Evolutionary conservation across 2,329 filamentous ascomycete genomes (phyloP).

Genomic region (Cladobotryum protrusum): DNA sequence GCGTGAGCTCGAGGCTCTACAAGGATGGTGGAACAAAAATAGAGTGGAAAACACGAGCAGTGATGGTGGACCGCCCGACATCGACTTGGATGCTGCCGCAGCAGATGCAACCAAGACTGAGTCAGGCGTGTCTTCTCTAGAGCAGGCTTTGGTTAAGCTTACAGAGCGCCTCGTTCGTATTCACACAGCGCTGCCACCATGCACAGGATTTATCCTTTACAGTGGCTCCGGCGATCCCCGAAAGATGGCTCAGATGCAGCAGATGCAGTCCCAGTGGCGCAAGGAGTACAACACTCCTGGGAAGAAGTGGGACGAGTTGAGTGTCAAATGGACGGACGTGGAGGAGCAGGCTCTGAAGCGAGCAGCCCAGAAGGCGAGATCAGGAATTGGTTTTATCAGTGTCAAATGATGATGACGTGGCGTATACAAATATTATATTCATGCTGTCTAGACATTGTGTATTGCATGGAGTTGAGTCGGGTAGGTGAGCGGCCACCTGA

Average conservation of each 20-base stretch:
- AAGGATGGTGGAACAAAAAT: slow-evolving; percentile 63
- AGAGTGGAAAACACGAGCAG: slow-evolving; percentile 31
- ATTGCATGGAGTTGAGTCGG: too few species aligned
- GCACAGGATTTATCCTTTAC: slow-evolving; percentile 59
- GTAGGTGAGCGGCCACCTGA: too few species aligned
- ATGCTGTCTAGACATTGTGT: too few species aligned
- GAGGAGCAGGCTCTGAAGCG: slow-evolving; percentile 58
- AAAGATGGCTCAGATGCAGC: slow-evolving; percentile 56
- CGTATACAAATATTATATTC: not conserved
- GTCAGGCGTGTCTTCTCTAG: slow-evolving; percentile 29
- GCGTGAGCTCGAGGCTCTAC: slow-evolving; percentile 57
- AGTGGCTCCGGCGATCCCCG: slow-evolving; percentile 63
- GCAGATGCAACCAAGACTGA: slow-evolving; percentile 15
- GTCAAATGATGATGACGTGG: slow-evolving; percentile 46
- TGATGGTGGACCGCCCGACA: slow-evolving; percentile 29
- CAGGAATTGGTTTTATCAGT: slow-evolving; percentile 57
- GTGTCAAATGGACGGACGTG: slow-evolving; percentile 60
- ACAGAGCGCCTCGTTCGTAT: slow-evolving; percentile 48
- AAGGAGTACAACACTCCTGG: slow-evolving; percentile 58
- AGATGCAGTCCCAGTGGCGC: slow-evolving; percentile 54
- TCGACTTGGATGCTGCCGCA: slow-evolving; percentile 10
- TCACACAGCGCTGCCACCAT: slow-evolving; percentile 53
- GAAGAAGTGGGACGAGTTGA: slow-evolving; percentile 60
- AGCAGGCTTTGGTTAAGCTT: slow-evolving; percentile 40
- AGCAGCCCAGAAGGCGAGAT: slow-evolving; percentile 51